These are phyloP conservation scores for Globisporangium polare DNA, from an alignment of 352 stramenopile species.

Conservation along the genomic window DNA sequence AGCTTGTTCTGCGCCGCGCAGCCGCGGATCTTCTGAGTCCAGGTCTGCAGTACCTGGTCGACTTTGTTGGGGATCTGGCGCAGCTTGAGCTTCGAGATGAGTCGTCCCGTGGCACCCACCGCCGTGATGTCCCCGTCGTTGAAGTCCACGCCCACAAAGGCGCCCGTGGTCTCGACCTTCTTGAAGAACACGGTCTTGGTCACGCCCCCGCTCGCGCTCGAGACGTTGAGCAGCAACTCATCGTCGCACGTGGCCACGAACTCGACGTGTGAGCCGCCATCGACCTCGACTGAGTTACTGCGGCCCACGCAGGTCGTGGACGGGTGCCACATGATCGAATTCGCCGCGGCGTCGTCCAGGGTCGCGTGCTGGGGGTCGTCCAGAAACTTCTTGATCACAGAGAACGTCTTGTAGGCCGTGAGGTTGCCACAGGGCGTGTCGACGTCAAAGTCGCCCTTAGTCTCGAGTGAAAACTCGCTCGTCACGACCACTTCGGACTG, in stretches of 20 bases:
- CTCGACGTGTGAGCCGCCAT: constrained; percentile 26
- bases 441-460: constrained; percentile 14
- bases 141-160: constrained; percentile 21
- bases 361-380: constrained; percentile 18
- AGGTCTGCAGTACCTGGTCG: constrained; percentile 13
- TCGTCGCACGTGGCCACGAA: constrained; percentile 21
- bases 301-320: constrained; percentile 18
- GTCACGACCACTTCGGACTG: constrained; percentile 10
- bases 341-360: constrained; percentile 10
- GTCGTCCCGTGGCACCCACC: constrained; percentile 14
- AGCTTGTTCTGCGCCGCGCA: constrained; percentile 21
- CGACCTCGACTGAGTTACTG: constrained; percentile 24
- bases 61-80: constrained; percentile 20
- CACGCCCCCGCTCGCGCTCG: constrained; percentile 16
- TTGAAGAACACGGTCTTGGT: constrained; percentile 24
- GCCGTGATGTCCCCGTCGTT: constrained; percentile 16
- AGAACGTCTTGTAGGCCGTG: constrained; percentile 22
- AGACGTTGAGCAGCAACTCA: constrained; percentile 16
- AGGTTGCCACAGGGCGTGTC: constrained; percentile 18
- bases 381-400: constrained; percentile 19
- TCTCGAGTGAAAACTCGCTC: constrained; percentile 20
- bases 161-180: constrained; percentile 22
- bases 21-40: constrained; percentile 10
- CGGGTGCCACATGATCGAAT: constrained; percentile 24
- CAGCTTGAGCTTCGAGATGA: constrained; percentile 18